Evolutionary conservation across 225 moss, liverwort and hornwort species (phyloP).

Genomic region (Climacium dendroides): DNA sequence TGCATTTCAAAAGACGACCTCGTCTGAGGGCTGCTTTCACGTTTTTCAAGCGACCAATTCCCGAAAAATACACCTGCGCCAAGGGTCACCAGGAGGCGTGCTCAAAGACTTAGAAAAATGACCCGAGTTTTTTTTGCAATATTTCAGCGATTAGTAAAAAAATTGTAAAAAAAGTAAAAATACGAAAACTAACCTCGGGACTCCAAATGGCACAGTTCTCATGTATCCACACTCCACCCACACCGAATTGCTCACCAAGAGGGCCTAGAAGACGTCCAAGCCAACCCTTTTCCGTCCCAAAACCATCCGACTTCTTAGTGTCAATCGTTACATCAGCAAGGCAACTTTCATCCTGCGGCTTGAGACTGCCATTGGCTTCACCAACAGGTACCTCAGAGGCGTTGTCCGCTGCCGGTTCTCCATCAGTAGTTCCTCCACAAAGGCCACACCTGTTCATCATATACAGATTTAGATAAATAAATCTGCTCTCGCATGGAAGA

Average conservation of each 20-base stretch:
- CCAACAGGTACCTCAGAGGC: slow-evolving; percentile 9
- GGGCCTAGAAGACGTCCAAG: slow-evolving; percentile 75
- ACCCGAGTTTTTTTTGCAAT: too few relatives aligned
- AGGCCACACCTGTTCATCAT: slow-evolving; percentile 39
- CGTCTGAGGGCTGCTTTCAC: slow-evolving; percentile 76
- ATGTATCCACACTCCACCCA: slow-evolving; percentile 72
- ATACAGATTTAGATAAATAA: neutral
- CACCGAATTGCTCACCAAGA: slow-evolving; percentile 63
- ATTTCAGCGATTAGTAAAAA: neutral
- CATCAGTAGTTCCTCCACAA: slow-evolving; percentile 51
- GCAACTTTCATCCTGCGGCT: slow-evolving; percentile 33
- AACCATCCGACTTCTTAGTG: slow-evolving; percentile 44
- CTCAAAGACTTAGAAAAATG: neutral
- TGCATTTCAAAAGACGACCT: slow-evolving; percentile 64
- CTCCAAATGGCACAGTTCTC: slow-evolving; percentile 86
- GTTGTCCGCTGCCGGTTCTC: slow-evolving; percentile 26
- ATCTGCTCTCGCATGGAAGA: neutral
- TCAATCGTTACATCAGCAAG: slow-evolving; percentile 28
- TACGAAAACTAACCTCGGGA: slow-evolving; percentile 49
- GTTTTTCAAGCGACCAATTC: slow-evolving; percentile 70
- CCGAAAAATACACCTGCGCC: slow-evolving; percentile 68
- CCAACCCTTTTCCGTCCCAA: slow-evolving; percentile 61
- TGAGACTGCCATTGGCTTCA: slow-evolving; percentile 11
- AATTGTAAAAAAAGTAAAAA: neutral
- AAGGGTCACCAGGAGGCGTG: neutral